Conservation (phyloP, 75 land plant species). For the Pseudotsuga menziesii region DNA sequence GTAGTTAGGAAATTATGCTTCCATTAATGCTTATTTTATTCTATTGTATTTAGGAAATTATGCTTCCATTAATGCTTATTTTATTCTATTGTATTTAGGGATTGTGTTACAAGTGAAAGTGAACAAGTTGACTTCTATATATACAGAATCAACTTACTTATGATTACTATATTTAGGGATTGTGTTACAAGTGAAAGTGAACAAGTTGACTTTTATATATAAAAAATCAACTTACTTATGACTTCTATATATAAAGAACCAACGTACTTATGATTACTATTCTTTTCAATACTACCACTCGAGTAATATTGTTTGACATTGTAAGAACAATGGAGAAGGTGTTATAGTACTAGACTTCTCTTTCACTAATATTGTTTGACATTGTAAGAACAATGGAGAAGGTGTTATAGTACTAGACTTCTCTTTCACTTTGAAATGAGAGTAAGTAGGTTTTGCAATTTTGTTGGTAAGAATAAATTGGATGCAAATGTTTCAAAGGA, state of each 20-base stretch:
- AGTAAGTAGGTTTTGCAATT: conserved; percentile 58
- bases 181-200: conserved; percentile 63
- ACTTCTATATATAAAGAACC: too few relatives aligned
- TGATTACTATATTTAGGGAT: too few relatives aligned
- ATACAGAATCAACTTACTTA: too few relatives aligned
- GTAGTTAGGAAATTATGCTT: too few relatives aligned
- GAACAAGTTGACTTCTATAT: too few relatives aligned
- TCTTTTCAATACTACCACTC: conserved; percentile 84
- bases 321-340: conserved; percentile 90
- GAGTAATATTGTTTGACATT: conserved; percentile 56
- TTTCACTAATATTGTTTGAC: too few relatives aligned
- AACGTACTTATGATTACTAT: conserved; percentile 96
- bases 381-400: too few relatives aligned
- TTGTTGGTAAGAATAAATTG: conserved; percentile 53
- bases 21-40: too few relatives aligned
- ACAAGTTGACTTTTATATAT: conserved; percentile 78
- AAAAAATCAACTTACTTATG: conserved; percentile 96
- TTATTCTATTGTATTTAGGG: conserved; percentile 9
- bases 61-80: too few relatives aligned
- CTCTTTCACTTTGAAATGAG: conserved; percentile 51
- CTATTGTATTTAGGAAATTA: too few relatives aligned
- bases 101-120: too few relatives aligned
- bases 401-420: too few relatives aligned
- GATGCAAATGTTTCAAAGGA: conserved; percentile 63
- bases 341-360: background rate